phyloP scores from a whole-genome alignment of 2,329 filamentous ascomycete species.

The Proliferodiscus dingleyae region DNA sequence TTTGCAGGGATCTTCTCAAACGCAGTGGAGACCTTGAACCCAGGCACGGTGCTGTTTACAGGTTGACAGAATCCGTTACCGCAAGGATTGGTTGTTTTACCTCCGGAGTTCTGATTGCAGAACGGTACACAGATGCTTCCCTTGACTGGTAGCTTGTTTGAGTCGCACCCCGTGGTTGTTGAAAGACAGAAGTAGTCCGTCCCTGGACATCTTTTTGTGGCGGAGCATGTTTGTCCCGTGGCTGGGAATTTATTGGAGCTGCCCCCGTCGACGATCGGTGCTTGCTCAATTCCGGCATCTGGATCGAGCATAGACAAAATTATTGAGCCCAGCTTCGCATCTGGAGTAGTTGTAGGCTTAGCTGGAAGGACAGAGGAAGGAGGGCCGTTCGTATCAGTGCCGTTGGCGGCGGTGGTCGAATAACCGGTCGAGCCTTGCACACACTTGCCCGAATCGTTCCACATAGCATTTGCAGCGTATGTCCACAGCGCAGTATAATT shows the following conservation, averaged over 20 bases:
- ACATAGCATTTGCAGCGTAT: constrained; percentile 34
- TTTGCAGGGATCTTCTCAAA: background rate
- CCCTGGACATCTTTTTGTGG: background rate
- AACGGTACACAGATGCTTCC: background rate
- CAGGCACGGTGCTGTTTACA: background rate
- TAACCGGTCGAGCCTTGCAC: constrained; percentile 9
- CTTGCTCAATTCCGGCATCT: background rate
- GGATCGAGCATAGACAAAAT: background rate
- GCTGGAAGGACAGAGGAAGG: background rate
- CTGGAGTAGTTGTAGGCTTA: background rate
- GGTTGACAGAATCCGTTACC: background rate
- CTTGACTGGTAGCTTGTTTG: background rate
- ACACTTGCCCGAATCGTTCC: constrained; percentile 30
- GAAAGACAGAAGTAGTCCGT: background rate
- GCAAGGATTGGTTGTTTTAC: background rate
- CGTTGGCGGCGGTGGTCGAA: background rate
- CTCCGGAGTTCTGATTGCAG: background rate
- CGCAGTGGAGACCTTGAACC: background rate
- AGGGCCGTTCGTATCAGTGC: background rate
- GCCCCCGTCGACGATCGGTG: background rate
- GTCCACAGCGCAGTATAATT: constrained; percentile 47
- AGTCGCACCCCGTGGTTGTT: background rate
- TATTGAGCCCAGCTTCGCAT: background rate
- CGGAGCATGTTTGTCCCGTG: background rate
- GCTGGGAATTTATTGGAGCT: background rate